phyloP scores from a whole-genome alignment of 176 grass and related monocot genomes.

The Oryza glumipatula region DNA sequence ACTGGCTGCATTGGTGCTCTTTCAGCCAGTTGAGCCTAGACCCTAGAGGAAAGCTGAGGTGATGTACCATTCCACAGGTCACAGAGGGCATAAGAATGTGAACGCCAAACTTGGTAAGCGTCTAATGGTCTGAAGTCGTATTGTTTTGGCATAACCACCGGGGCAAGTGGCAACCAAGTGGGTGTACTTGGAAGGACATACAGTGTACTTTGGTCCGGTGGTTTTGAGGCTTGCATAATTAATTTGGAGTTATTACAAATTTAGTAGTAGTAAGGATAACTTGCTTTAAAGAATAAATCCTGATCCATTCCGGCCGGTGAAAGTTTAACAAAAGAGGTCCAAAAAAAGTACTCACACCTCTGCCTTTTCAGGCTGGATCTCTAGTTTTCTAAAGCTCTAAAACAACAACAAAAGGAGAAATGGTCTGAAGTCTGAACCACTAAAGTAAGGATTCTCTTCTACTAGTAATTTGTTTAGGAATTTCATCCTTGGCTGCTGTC shows the following conservation, averaged over 20 bases:
- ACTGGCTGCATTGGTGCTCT: too few relatives aligned
- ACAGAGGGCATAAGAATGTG: not conserved
- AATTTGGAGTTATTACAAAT: conserved; percentile 20
- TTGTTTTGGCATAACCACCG: not conserved
- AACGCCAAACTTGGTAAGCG: not conserved
- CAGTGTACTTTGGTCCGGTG: conserved; percentile 12
- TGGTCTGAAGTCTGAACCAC: not conserved
- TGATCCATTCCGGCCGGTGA: conserved; percentile 8
- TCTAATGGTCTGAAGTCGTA: not conserved
- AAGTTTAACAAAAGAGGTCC: conserved; percentile 12
- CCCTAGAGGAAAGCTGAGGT: too few relatives aligned
- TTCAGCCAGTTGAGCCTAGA: too few relatives aligned
- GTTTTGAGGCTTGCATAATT: not conserved
- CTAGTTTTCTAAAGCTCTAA: not conserved
- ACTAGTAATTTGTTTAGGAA: not conserved
- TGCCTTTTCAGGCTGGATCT: conserved; percentile 38
- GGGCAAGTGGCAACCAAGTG: not conserved
- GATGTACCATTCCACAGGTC: not conserved
- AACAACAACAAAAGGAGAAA: conserved; percentile 24
- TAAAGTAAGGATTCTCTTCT: conserved; percentile 2
- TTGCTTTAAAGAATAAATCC: not conserved
- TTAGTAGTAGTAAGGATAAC: not conserved
- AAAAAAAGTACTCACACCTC: not conserved
- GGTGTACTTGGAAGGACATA: conserved; percentile 38
- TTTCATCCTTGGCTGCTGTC: not conserved